A percentile compares a stretch with the other conserved stretches of the same genome.
These are phyloP conservation scores for Scutellaria galericulata DNA, from an alignment of 257 asterid species.

Conservation along the genomic window DNA sequence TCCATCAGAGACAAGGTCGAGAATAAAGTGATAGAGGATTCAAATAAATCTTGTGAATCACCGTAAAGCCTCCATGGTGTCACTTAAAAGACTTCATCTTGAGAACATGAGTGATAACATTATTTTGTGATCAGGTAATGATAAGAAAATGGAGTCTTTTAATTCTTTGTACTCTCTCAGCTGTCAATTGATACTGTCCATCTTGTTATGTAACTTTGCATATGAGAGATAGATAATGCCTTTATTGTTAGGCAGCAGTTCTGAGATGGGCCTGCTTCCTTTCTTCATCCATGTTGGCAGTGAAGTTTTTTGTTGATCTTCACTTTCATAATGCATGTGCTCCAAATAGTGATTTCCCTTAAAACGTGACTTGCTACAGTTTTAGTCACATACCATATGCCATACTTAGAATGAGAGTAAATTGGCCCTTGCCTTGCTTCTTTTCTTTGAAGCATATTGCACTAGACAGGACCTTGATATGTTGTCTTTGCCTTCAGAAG, in stretches of 20 bases:
- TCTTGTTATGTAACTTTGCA: neutral
- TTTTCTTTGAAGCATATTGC: too few species aligned
- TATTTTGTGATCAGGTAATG: neutral
- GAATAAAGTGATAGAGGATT: neutral
- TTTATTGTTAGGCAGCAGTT: neutral
- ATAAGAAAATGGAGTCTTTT: neutral
- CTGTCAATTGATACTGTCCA: constrained; percentile 2
- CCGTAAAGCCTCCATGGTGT: neutral
- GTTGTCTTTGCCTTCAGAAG: too few species aligned
- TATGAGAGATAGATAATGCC: neutral
- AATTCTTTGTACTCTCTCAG: neutral
- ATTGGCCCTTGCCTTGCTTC: neutral
- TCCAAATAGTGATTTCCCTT: neutral
- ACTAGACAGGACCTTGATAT: too few species aligned
- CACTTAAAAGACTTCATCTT: neutral
- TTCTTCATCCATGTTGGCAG: neutral
- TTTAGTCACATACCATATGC: neutral
- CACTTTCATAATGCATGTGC: neutral
- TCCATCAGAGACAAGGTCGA: neutral
- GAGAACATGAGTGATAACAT: neutral
- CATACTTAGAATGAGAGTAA: neutral
- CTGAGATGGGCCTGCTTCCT: neutral
- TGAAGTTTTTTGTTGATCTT: neutral
- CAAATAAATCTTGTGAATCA: neutral
- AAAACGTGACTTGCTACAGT: too few species aligned